Conservation (phyloP, 2,329 filamentous ascomycete genomes). For the Setomelanomma holmii region DNA sequence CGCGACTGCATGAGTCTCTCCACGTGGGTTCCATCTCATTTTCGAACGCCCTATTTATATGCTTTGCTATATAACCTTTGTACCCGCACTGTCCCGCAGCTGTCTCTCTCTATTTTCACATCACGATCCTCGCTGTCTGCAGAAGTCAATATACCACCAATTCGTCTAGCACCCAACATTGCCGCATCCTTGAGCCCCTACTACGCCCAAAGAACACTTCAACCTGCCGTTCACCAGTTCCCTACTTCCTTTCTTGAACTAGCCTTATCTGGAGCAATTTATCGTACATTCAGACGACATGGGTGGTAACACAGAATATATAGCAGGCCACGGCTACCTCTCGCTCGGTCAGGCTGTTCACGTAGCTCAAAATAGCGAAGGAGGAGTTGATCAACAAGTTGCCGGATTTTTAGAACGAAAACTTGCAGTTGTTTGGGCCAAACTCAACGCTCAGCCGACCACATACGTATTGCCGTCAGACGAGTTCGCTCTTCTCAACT, state of each 20-base stretch:
- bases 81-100: conserved; percentile 28
- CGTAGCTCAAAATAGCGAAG: conserved; percentile 75
- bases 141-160: no score
- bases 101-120: not conserved
- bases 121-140: not conserved
- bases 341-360: conserved; percentile 74
- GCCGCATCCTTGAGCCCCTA: no score
- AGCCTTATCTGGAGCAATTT: conserved; percentile 34
- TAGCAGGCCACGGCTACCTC: conserved; percentile 51
- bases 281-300: conserved; percentile 39
- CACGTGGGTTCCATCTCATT: conserved; percentile 45
- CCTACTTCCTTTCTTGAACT: conserved; percentile 33
- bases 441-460: conserved; percentile 68
- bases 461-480: conserved; percentile 77
- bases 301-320: conserved; percentile 51
- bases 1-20: conserved; percentile 44
- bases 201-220: no score
- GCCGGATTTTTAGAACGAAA: conserved; percentile 69
- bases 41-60: conserved; percentile 37
- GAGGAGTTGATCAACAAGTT: conserved; percentile 70
- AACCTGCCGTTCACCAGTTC: conserved; percentile 13
- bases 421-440: conserved; percentile 68
- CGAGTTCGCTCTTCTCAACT: conserved; percentile 89
- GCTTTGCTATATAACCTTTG: conserved; percentile 38
- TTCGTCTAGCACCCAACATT: no score